These are phyloP conservation scores for Xylaria sp. DNA, from an alignment of 2,329 filamentous ascomycete genomes.

Conservation along the genomic window DNA sequence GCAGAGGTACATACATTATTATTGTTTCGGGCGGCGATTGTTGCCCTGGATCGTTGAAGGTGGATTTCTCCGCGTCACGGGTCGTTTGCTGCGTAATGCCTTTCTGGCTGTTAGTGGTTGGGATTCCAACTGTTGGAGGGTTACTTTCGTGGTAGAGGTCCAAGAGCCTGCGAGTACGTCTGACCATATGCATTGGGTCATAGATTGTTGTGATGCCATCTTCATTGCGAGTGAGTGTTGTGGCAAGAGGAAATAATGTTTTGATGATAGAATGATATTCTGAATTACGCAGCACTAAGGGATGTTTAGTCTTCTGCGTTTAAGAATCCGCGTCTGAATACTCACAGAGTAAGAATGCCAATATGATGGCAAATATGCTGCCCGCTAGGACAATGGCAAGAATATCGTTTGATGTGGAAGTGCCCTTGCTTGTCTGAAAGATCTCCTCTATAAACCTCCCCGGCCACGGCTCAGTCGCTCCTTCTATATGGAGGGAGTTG, in stretches of 20 bases:
- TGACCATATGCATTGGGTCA: neutral
- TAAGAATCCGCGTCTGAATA: no score
- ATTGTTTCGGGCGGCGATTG: neutral
- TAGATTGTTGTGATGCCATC: neutral
- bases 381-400: neutral
- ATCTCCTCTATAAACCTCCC: neutral
- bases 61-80: neutral
- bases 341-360: slow-evolving; percentile 3
- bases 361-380: neutral
- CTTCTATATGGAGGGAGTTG: neutral
- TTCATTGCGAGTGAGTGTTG: neutral
- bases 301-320: neutral
- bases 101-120: no score
- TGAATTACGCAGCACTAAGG: neutral
- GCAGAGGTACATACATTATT: neutral
- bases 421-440: neutral
- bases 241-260: slow-evolving; percentile 1
- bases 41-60: neutral
- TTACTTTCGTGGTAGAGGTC: neutral
- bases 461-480: neutral
- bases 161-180: neutral
- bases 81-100: neutral
- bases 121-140: neutral
- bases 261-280: neutral
- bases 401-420: neutral